Base-by-base conservation (phyloP, 768 basidiomycete genomes). In the Gloeophyllum trabeum region DNA sequence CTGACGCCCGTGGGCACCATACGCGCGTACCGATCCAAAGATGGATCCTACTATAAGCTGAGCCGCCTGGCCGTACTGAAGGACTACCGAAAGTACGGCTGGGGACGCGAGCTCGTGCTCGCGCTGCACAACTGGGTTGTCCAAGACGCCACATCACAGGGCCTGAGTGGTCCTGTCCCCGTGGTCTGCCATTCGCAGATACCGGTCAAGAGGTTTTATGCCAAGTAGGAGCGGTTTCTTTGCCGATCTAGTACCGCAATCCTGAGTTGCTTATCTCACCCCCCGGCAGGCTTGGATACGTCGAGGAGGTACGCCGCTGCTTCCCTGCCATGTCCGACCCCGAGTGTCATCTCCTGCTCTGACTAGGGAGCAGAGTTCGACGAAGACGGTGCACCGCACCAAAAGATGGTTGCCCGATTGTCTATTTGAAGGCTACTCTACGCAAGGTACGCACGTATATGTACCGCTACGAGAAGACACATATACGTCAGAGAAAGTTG, bases 371-470 rank as follows among this genome's bases (percentile, higher is more conserved):
- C 70, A 20, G 72, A 76, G 57, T 87, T 84, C 63, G 81, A 83
- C 60, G 84, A 80, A 62, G 88, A 83, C 43, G 87, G 86, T 24
- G 86, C 75, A 54, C 86, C 83, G 44, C 87, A 91, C 71, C 86
- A 89, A 57, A 79, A 76, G 61, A 86, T 90, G 86, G 69, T 79
- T 46, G 61, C 71, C 50, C 66, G 61, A 48, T 58, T 84, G 51
- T 67, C n/a, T n/a, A n/a, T n/a, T n/a, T n/a, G n/a, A n/a, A n/a
- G n/a, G n/a, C n/a, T n/a, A n/a, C n/a, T n/a, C n/a, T n/a, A n/a
- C n/a, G n/a, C n/a, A n/a, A n/a, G n/a, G n/a, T n/a, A n/a, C n/a
- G n/a, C n/a, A n/a, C n/a, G n/a, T n/a, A n/a, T n/a, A n/a, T n/a
- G n/a, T n/a, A n/a, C n/a, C n/a, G n/a, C n/a, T n/a, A n/a, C n/a